phyloP scores from a whole-genome alignment of 2,329 filamentous ascomycete genomes.

The Daldinia eschscholtzii region DNA sequence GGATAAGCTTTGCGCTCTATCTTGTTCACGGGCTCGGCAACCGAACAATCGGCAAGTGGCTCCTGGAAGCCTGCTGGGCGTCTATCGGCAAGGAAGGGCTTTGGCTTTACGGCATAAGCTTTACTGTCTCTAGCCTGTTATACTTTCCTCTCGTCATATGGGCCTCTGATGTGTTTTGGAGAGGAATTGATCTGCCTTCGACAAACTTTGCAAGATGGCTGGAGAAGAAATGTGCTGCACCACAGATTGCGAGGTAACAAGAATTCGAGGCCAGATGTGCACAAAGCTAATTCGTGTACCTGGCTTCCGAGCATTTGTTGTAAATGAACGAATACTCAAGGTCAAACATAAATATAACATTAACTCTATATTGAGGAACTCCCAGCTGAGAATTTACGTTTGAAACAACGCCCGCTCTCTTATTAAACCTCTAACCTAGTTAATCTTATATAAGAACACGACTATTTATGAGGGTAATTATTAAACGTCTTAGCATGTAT shows the following conservation, averaged over 20 bases:
- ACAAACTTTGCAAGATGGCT: constrained; percentile 48
- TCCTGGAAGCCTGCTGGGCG: constrained; percentile 50
- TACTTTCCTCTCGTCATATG: constrained; percentile 59
- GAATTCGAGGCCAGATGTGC: neutral
- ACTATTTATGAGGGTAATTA: no score
- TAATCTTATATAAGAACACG: no score
- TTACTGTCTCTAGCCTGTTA: constrained; percentile 43
- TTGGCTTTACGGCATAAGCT: constrained; percentile 48
- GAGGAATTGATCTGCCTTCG: constrained; percentile 48
- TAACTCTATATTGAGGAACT: neutral
- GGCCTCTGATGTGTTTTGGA: constrained; percentile 65
- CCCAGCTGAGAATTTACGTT: no score
- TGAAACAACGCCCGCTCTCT: no score
- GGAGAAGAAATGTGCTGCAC: constrained; percentile 47
- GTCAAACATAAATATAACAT: neutral
- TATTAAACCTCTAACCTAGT: no score
- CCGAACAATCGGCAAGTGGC: constrained; percentile 48
- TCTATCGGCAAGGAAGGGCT: constrained; percentile 51
- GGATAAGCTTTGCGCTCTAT: constrained; percentile 70
- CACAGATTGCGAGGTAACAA: constrained; percentile 19
- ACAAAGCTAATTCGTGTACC: constrained; percentile 5
- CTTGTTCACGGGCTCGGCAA: constrained; percentile 65
- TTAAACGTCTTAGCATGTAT: no score
- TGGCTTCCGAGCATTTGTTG: neutral
- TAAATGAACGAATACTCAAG: neutral